These are phyloP conservation scores for Lagenidium giganteum DNA, from an alignment of 352 stramenopile genomes.

Conservation along the genomic window DNA sequence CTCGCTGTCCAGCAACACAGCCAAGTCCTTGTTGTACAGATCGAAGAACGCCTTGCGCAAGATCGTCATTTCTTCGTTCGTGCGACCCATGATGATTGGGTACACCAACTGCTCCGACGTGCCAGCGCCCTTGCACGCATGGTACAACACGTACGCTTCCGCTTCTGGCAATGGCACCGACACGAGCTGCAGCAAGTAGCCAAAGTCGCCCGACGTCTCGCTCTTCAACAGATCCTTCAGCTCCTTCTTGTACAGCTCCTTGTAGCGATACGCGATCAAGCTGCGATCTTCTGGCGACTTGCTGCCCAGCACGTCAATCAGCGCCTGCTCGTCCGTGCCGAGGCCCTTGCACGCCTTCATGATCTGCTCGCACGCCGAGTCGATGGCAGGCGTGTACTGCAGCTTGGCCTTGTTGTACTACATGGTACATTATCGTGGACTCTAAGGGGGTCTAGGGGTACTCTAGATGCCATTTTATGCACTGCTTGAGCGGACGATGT, in stretches of 20 bases:
- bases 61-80: slow-evolving; percentile 65
- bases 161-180: slow-evolving; percentile 53
- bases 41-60: slow-evolving; percentile 74
- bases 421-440: too few species aligned
- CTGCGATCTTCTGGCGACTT: slow-evolving; percentile 44
- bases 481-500: too few species aligned
- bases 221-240: slow-evolving; percentile 59
- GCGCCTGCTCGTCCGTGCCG: slow-evolving; percentile 58
- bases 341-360: slow-evolving; percentile 58
- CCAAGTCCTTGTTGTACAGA: slow-evolving; percentile 70
- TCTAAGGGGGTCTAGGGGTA: too few species aligned
- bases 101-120: slow-evolving; percentile 68
- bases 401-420: slow-evolving; percentile 64
- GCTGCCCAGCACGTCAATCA: slow-evolving; percentile 42
- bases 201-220: slow-evolving; percentile 64
- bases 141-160: slow-evolving; percentile 61
- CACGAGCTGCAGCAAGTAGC: slow-evolving; percentile 59
- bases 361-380: slow-evolving; percentile 48
- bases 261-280: slow-evolving; percentile 63
- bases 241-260: slow-evolving; percentile 49
- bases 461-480: too few species aligned
- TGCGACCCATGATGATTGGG: slow-evolving; percentile 65
- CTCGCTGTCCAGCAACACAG: slow-evolving; percentile 54
- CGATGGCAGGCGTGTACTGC: slow-evolving; percentile 36
- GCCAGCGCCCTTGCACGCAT: slow-evolving; percentile 39